Evolutionary conservation across 2,329 filamentous ascomycete species (phyloP), one percentile per base, ranked within the genome.

Genomic region (Epichloe festucae): DNA sequence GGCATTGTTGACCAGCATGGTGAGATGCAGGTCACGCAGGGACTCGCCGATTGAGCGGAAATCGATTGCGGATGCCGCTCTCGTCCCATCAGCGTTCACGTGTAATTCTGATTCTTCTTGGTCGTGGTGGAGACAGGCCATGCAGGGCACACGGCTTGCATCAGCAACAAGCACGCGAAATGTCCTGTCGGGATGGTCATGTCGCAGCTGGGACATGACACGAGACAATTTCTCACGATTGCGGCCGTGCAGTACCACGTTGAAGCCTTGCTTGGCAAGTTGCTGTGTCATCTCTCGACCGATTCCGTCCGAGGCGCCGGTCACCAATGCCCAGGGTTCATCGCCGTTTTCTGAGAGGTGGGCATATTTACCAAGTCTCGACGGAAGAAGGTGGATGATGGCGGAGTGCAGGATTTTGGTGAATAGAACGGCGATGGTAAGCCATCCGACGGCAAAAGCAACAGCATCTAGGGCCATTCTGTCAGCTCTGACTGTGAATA

Each of bases 221-320:
- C 51, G 51, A 2, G 67, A 58, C 3, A 82, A 67, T 56, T 79
- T 81, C 3, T 63, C 54, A 2, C 57, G 55, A 53, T 77, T 77
- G 38, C 76, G 73, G n/a, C 78, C 77, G 54, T 82, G 78, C 8
- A 82, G 59, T 15, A 81, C 66, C 36, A 82, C 67, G 57, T 78
- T 76, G 69, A 81, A 80, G 46, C 76, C 75, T 14, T 63, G 64
- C 0, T 56, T 53, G 17, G 73, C 73, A n/a, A 82, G 72, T 57
- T 77, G 73, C 51, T 72, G 62, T 3, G 71, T 70, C 53, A 80
- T 72, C 0, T 65, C 72, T 79, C 78, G 40, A 81, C 44, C 44
- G 4, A 46, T 79, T 19, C 78, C 79, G 45, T 77, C 75, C 14
- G 68, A 75, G 17, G 74, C 69, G 35, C 78, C 77, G 0, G 77